phyloP scores from a whole-genome alignment of 2,329 filamentous ascomycete genomes.

The Pestalotiopsis sp. region DNA sequence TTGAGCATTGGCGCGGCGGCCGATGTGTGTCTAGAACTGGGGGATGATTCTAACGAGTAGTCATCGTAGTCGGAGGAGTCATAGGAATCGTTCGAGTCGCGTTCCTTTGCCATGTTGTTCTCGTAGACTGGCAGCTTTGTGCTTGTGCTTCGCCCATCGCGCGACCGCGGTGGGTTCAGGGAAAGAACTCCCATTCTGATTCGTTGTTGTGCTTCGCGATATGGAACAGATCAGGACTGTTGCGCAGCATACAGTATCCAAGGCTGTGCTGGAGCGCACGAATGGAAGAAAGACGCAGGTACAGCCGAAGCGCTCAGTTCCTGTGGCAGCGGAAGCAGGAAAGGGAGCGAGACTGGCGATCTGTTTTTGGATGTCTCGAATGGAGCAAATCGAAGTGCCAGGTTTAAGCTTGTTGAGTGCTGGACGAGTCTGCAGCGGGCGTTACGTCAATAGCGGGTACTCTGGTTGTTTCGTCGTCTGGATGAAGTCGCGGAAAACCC shows the following conservation, averaged over 20 bases:
- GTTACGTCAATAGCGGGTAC: constrained; percentile 2
- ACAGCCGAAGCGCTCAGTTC: background rate
- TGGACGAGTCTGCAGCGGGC: background rate
- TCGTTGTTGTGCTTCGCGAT: background rate
- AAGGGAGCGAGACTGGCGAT: background rate
- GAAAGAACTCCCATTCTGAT: constrained; percentile 53
- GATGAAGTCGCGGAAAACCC: background rate
- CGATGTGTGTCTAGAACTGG: constrained; percentile 57
- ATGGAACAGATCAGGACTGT: background rate
- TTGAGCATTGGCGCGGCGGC: constrained; percentile 49
- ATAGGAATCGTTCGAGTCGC: constrained; percentile 53
- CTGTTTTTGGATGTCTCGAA: background rate
- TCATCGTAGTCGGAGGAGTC: constrained; percentile 43
- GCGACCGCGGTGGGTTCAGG: constrained; percentile 48
- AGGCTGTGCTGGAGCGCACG: background rate
- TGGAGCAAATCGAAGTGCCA: background rate
- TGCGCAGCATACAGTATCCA: background rate
- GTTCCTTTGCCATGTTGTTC: constrained; percentile 49
- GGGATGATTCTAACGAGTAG: constrained; percentile 45
- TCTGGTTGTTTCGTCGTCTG: background rate
- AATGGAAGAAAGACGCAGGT: background rate
- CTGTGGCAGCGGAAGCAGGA: background rate
- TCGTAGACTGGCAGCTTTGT: constrained; percentile 55
- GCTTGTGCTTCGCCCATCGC: constrained; percentile 39
- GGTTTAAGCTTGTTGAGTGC: constrained; percentile 4